phyloP scores from a whole-genome alignment of 192 early-diverging fungal species.

The Piromyces finnis region DNA sequence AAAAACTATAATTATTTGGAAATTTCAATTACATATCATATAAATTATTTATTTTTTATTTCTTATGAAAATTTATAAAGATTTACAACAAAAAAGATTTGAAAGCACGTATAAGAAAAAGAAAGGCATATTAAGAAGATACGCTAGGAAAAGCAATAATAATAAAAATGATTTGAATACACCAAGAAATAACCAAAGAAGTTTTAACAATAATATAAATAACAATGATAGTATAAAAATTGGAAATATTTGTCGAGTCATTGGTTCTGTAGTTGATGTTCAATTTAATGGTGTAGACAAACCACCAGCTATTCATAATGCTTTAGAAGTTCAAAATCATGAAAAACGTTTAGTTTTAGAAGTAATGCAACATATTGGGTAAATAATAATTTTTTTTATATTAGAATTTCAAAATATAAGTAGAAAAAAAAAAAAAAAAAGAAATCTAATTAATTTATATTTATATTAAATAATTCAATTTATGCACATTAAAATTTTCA shows the following conservation, averaged over 20 bases:
- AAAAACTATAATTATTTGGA: too few species aligned
- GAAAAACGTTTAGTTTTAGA: slow-evolving; percentile 78
- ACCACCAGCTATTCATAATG: slow-evolving; percentile 79
- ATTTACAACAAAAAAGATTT: neutral
- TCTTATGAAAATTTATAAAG: neutral
- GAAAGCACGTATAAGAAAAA: neutral
- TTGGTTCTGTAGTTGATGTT: slow-evolving; percentile 97
- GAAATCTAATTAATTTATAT: too few species aligned
- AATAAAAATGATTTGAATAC: too few species aligned
- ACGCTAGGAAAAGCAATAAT: neutral
- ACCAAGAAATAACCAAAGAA: too few species aligned
- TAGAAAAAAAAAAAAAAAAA: too few species aligned
- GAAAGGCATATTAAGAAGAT: neutral
- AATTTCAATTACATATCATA: too few species aligned
- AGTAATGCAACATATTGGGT: slow-evolving; percentile 88
- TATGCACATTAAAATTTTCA: too few species aligned
- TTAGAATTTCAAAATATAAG: too few species aligned
- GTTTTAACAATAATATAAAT: neutral
- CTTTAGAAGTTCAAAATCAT: slow-evolving; percentile 76
- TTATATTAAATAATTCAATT: too few species aligned
- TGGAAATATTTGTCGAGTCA: slow-evolving; percentile 80
- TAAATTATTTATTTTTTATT: neutral
- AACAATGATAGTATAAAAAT: neutral
- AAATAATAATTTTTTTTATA: slow-evolving; percentile 2
- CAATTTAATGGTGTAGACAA: slow-evolving; percentile 80